Conservation (phyloP, 768 basidiomycete species). For the Suillus decipiens region DNA sequence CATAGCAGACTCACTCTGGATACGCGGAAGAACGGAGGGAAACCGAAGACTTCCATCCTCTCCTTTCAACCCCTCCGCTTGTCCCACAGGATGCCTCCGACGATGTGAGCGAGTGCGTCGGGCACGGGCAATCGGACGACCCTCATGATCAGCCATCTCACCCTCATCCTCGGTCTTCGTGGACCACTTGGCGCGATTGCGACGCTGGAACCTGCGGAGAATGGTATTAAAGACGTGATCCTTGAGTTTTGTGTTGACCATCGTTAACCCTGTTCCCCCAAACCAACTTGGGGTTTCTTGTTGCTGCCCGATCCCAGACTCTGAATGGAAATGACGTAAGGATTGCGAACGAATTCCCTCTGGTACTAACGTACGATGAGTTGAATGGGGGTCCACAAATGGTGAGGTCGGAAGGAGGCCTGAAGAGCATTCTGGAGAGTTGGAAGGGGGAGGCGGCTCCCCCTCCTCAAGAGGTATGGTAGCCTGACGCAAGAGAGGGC, state of each 20-base stretch:
- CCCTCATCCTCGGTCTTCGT: slow-evolving; percentile 60
- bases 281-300: slow-evolving; percentile 56
- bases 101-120: slow-evolving; percentile 19
- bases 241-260: slow-evolving; percentile 91
- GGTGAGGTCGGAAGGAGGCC: slow-evolving; percentile 35
- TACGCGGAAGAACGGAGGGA: slow-evolving; percentile 52
- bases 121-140: slow-evolving; percentile 20
- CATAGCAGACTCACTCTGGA: slow-evolving; percentile 61
- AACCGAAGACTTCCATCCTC: slow-evolving; percentile 38
- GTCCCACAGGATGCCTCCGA: slow-evolving; percentile 22
- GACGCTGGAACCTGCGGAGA: slow-evolving; percentile 69
- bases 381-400: slow-evolving; percentile 25
- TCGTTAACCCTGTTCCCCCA: slow-evolving; percentile 89
- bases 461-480: slow-evolving; percentile 38
- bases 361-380: slow-evolving; percentile 19
- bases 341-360: slow-evolving; percentile 36
- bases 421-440: slow-evolving; percentile 41
- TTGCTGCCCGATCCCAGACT: slow-evolving; percentile 33
- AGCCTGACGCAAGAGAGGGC: slow-evolving; percentile 44
- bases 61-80: slow-evolving; percentile 39
- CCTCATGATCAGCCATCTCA: slow-evolving; percentile 47
- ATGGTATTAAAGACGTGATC: slow-evolving; percentile 95
- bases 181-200: slow-evolving; percentile 35
- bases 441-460: slow-evolving; percentile 53
- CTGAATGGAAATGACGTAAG: slow-evolving; percentile 44